Conservation (phyloP, 306 rosid species). For the Spatholobus suberectus region DNA sequence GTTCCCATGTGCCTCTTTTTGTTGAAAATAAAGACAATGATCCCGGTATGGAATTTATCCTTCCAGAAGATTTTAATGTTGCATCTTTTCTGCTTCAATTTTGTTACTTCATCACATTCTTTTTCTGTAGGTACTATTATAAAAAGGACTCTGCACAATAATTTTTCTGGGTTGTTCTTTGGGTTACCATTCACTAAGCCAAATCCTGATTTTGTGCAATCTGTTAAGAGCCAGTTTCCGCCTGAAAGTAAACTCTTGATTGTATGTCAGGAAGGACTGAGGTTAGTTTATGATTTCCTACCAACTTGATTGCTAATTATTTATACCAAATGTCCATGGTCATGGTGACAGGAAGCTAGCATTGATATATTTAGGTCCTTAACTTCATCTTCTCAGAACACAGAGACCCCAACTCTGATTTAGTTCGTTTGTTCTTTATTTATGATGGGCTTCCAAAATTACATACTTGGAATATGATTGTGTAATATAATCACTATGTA, state of each 20-base stretch:
- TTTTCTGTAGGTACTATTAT: conserved; percentile 77
- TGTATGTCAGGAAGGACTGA: conserved; percentile 96
- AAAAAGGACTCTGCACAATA: conserved; percentile 89
- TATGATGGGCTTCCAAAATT: conserved; percentile 22
- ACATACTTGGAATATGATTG: not conserved
- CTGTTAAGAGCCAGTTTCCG: conserved; percentile 69
- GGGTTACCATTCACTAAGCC: conserved; percentile 87
- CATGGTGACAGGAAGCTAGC: not conserved
- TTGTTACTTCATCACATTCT: not conserved
- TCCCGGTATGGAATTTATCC: conserved; percentile 54
- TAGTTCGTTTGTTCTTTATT: conserved; percentile 1
- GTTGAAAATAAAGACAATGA: conserved; percentile 86
- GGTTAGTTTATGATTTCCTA: conserved; percentile 58
- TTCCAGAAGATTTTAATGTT: not conserved
- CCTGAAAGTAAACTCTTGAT: conserved; percentile 75
- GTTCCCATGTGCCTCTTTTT: conserved; percentile 88
- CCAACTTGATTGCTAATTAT: conserved; percentile 7
- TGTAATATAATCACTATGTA: conserved; percentile 7
- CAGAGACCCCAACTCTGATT: not conserved
- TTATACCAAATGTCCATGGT: not conserved
- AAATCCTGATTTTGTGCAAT: conserved; percentile 77
- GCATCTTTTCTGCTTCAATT: not conserved
- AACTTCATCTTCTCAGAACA: not conserved
- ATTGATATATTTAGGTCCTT: not conserved
- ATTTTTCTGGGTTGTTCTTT: conserved; percentile 87